Conservation (phyloP, 2,329 filamentous ascomycete genomes). For the Colletotrichum tropicicola region DNA sequence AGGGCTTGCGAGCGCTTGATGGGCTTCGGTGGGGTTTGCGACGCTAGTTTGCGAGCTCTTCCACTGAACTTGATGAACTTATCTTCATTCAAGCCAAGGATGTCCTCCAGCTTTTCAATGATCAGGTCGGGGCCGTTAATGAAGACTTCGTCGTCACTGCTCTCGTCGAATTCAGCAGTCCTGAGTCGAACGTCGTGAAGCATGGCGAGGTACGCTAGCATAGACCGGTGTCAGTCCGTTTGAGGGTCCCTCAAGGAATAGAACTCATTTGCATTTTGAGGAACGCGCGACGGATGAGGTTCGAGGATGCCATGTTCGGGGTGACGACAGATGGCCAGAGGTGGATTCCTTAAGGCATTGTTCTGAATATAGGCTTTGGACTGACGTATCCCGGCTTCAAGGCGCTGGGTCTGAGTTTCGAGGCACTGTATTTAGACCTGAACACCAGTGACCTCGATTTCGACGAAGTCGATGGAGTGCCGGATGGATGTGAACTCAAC, state of each 20-base stretch:
- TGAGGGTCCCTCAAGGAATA: not conserved
- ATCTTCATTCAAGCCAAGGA: constrained; percentile 8
- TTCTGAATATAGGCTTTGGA: not conserved
- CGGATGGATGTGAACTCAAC: not conserved
- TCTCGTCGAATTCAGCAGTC: not conserved
- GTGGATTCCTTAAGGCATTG: constrained; percentile 1
- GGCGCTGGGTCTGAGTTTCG: not conserved
- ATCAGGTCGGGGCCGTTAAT: not conserved
- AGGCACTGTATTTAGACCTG: not conserved
- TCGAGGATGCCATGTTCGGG: not conserved
- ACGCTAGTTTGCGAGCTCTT: not conserved
- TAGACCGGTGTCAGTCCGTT: not conserved
- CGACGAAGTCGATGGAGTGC: not conserved
- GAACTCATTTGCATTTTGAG: not conserved
- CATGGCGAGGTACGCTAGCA: not conserved
- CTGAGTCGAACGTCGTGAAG: not conserved
- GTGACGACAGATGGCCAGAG: not conserved
- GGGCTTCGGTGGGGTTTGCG: not conserved
- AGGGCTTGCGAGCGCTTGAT: not conserved
- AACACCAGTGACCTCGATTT: not conserved
- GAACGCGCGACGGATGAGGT: not conserved
- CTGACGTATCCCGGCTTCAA: not conserved
- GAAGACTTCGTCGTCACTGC: not conserved
- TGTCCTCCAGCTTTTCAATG: not conserved
- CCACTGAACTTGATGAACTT: not conserved